Conservation (phyloP, 805 yeast genomes). For the Schwanniomyces vanrijiae region DNA sequence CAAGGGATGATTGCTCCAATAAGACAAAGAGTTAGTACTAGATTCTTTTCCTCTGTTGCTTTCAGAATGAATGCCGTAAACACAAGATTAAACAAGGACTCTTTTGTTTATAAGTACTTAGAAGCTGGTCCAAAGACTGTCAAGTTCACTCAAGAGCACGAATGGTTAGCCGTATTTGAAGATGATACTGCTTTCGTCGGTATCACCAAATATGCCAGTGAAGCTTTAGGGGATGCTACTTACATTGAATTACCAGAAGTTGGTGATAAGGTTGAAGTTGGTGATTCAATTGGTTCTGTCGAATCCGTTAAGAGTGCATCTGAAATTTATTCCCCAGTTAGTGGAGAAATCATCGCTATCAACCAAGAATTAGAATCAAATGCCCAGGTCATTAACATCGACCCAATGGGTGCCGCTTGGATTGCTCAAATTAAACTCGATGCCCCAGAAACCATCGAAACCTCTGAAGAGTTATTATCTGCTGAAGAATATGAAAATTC, state of each 20-base stretch:
- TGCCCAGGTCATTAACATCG: constrained; percentile 80
- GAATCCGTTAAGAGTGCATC: constrained; percentile 94
- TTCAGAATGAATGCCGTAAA: constrained; percentile 27
- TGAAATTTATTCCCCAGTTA: constrained; percentile 87
- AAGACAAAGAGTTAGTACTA: constrained; percentile 1
- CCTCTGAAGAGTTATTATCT: constrained; percentile 48
- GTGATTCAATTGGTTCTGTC: constrained; percentile 88
- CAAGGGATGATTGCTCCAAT: background rate
- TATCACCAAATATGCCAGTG: constrained; percentile 91
- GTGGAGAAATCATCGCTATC: constrained; percentile 71
- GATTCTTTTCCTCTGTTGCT: constrained; percentile 8
- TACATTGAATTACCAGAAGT: constrained; percentile 86
- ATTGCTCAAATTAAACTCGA: constrained; percentile 69
- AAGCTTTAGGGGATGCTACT: constrained; percentile 96
- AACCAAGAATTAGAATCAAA: constrained; percentile 64
- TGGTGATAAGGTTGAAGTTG: constrained; percentile 58
- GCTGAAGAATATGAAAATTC: constrained; percentile 57
- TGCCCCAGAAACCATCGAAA: constrained; percentile 31
- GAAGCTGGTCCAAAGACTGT: constrained; percentile 46
- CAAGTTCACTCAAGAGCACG: constrained; percentile 86
- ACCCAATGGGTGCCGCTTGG: constrained; percentile 96
- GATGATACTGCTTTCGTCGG: constrained; percentile 87
- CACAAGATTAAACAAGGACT: constrained; percentile 37
- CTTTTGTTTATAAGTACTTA: constrained; percentile 39
- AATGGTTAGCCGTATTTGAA: constrained; percentile 85